Base-by-base conservation (phyloP, 169 alveolate genomes). In the Cardiosporidium cionae region DNA sequence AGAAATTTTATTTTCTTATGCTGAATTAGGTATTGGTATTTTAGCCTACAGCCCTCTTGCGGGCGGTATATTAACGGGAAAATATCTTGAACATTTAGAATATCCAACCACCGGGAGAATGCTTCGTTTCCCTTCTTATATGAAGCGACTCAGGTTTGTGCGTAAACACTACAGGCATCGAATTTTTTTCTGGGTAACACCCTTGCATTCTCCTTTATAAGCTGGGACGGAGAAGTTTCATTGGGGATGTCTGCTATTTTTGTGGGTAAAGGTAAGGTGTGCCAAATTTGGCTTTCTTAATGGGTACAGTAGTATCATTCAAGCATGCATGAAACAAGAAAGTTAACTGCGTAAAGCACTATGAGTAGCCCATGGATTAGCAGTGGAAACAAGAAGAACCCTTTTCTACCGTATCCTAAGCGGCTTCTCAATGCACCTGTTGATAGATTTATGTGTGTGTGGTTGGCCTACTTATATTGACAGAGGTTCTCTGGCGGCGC, bases 401-500 rank as follows among this genome's bases (percentile, higher is more conserved):
- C 37, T 23, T 4, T 22, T 52, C n/a, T n/a, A n/a, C n/a, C n/a
- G n/a, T n/a, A n/a, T n/a, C n/a, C n/a, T n/a, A n/a, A n/a, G n/a
- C n/a, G 5, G 37, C 68, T 9, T 9, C 6, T 33, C 5, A 27
- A 32, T 7, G 36, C 28, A 7, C 67, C 67, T 63, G 69, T 4
- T 63, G 36, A 23, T 65, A 31, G 1, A 2, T 6, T 33, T 7
- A 7, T 4, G 23, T 33, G 25, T 31, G 3, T 31, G 73, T 32
- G 2, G 2, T 6, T 44, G 16, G 53, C 23, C 6, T 23, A 22
- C 33, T 23, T 69, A 54, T 29, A 22, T 2, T n/a, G 7, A 3
- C 70, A 84, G 93, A 65, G 93, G 93, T 23, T 88, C 93, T 22
- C 68, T 88, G 74, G 93, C 93, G 0, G 88, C 93, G 7, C 72